Base-by-base conservation (phyloP, 2,329 filamentous ascomycete species). In the Pseudodiploospora longispora region DNA sequence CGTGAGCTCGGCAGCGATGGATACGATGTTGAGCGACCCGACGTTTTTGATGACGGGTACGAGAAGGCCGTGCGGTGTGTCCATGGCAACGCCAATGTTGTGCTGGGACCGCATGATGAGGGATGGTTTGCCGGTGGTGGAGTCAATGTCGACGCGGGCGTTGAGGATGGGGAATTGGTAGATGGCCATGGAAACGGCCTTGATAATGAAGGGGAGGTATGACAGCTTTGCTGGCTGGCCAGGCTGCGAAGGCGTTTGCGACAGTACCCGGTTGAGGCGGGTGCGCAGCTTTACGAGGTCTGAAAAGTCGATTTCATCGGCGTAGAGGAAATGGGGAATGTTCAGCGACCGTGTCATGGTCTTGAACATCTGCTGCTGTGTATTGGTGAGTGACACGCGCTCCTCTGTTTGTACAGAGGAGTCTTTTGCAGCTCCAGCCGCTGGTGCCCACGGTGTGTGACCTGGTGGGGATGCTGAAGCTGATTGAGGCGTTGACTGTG, bases 311-410 rank as follows among this genome's bases (percentile, higher is more conserved):
- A 95, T 73, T 60, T 91, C 87, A 65, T 95, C 89, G 34, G 88
- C 85, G 68, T 95, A 98, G 48, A 97, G 79, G 67, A 98, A 96
- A 66, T 97, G 93, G 0, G 93, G 93, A 55, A 96, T 97, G 41
- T 68, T 79, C 50, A 98, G 76, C 3, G 91, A 96, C 47, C 82
- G 82, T 10, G 91, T 96, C 93, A 98, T 98, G 48, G 82, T 78
- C 70, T 94, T 96, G 80, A 95, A 97, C 93, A 98, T 98, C 60
- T 88, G 85, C 33, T 78, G 75, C 67, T 97, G 91, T 10, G 87
- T 85, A 33, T 82, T 83, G 9, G 87, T 87, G 49, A 98, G 71
- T 46, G 78, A 70, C 30, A 83, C 73, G 2, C 72, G 65, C 6
- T 81, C 85, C 64, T 97, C 93, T 43, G 69, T 69, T 62, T 86